Evolutionary conservation across 495 filamentous ascomycete genomes (phyloP), one percentile per base, ranked within the genome.

Genomic region (Penicillium coffeae): DNA sequence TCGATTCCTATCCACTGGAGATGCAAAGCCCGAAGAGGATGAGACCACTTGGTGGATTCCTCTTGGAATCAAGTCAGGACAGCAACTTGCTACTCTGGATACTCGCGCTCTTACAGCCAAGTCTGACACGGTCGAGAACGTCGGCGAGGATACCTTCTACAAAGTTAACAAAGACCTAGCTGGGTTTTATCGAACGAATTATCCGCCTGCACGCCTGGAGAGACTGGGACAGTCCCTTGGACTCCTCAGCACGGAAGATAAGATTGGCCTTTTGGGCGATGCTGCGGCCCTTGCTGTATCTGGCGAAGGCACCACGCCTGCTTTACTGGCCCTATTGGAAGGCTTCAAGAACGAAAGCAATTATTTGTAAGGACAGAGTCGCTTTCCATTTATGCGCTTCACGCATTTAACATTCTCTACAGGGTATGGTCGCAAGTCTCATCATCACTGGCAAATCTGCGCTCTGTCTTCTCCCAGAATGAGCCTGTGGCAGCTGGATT

Each of bases 21-120:
- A 97, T 64, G 86, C 87, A 38, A 95, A 89, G 61, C 83, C 89
- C 4, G 84, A 90, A 58, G 93, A 98, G 44, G 90, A 98, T 64
- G 65, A 86, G 61, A 95, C 89, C 1, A 82, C 78, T n/a, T 98
- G 93, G 93, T 96, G 93, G 91, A 80, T 96, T 55, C 93, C 93
- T 14, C 77, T 97, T 12, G 85, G 85, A 18, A 72, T 98, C 37
- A 85, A 83, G 58, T 78, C 81, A 8, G 78, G 71, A 13, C 40
- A 66, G 45, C 46, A 70, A 42, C 48, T 70, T 43, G 50, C 65
- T 20, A 58, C 58, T 34, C 52, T 66, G 27, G 60, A 72, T 16
- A 60, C 63, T 16, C 62, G 64, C 37, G 83, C 89, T 43, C 76
- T 98, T n/a, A 86, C 84, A 0, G 70, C 77, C 19, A 96, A 87